Conservation (phyloP, 176 grass and related monocot species). For the Bromus sterilis region DNA sequence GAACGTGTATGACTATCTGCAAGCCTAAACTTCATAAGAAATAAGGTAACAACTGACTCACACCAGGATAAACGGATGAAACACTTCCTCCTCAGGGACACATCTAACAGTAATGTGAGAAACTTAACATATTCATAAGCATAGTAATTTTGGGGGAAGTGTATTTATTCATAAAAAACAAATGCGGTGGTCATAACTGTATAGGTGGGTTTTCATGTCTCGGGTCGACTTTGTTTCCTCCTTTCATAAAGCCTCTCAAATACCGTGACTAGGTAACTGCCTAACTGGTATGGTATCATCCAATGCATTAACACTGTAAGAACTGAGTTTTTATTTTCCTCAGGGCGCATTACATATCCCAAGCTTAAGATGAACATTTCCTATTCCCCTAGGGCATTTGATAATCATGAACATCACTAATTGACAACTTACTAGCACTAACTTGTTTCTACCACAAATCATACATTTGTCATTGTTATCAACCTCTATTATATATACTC, state of each 20-base stretch:
- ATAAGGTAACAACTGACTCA: neutral
- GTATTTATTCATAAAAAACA: neutral
- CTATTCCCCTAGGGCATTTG: neutral
- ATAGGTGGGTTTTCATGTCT: neutral
- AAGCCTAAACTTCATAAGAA: neutral
- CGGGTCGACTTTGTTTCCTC: neutral
- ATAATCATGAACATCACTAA: neutral
- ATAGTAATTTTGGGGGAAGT: neutral
- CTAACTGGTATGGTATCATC: neutral
- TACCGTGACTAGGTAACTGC: neutral
- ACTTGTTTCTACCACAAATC: neutral
- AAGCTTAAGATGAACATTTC: neutral
- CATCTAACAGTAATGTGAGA: neutral
- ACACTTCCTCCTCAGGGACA: neutral
- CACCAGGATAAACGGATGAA: neutral
- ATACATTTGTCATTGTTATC: neutral
- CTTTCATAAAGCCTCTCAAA: neutral
- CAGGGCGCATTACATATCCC: neutral
- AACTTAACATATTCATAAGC: neutral
- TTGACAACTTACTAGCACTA: neutral
- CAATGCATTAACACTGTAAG: neutral
- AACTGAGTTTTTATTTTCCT: neutral
- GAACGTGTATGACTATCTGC: neutral
- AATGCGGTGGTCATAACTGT: neutral
- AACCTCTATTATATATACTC: slow-evolving; percentile 13